Base-by-base conservation (phyloP, 2,329 filamentous ascomycete species). In the Aspergillus aculeatinus region DNA sequence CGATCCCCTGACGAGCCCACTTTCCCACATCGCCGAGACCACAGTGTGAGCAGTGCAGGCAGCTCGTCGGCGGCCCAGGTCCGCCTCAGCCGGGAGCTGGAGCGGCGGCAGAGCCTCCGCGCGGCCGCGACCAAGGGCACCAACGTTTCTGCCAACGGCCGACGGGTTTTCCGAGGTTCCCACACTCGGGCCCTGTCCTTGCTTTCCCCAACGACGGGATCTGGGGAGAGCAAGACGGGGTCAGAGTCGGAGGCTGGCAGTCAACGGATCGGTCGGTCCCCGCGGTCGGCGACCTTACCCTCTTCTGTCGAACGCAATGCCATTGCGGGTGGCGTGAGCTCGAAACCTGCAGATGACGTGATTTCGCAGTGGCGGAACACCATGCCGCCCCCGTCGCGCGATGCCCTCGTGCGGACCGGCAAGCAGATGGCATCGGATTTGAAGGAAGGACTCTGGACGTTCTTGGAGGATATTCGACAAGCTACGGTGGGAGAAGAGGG, bases 401-500 rank as follows among this genome's bases (percentile, higher is more conserved):
- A 86, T 49, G 74, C 78, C n/a, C 71, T 87, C 47, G 73, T 86
- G 60, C 80, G 76, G 69, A 85, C 79, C 57, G 80, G 81, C 60
- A 92, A 92, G 72, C 91, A 95, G 74, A 88, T 96, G 76, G 90
- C 93, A 16, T 89, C 91, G 61, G 95, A 97, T 76, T 87, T 99
- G 75, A 91, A 89, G 73, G 87, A 95, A 55, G 94, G 95, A 2
- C 79, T 99, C 52, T 93, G 90, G 87, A 96, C 91, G 1, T 99
- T 99, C 76, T 87, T 96, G 61, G 95, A 98, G 74, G 95, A 99
- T 72, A 87, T 99, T 51, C 85, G 93, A 66, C 95, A 98, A 76
- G 96, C 94, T 14, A 96, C 95, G 0, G 92, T 99, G 6, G 95
- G 95, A 25, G 95, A 99, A 57, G 95, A 99, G 78, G 91, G 88